Conservation (phyloP, 148 eudicot genomes). For the Silene conica region DNA sequence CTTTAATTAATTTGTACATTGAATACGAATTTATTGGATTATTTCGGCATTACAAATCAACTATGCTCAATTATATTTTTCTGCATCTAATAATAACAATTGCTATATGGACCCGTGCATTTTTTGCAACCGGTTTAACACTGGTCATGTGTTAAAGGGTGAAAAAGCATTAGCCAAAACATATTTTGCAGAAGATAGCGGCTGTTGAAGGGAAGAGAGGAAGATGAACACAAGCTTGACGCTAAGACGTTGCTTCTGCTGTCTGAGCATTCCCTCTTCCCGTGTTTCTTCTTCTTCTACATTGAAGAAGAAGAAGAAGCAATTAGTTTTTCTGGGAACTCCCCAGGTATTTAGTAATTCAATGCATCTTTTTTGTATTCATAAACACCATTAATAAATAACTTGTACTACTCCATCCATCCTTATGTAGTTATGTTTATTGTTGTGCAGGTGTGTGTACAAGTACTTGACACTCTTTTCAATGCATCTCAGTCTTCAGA, state of each 20-base stretch:
- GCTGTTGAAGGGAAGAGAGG: background rate
- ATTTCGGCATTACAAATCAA: too few relatives aligned
- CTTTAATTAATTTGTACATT: too few relatives aligned
- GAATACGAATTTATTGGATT: too few relatives aligned
- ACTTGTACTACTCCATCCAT: background rate
- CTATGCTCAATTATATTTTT: too few relatives aligned
- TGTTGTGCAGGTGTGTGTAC: slow-evolving; percentile 54
- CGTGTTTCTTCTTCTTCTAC: background rate
- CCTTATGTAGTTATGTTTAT: slow-evolving; percentile 11
- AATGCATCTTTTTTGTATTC: background rate
- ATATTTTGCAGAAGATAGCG: background rate
- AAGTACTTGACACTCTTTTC: slow-evolving; percentile 79
- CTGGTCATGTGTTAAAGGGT: too few relatives aligned
- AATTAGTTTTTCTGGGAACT: slow-evolving; percentile 81
- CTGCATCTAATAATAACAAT: too few relatives aligned
- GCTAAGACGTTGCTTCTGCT: slow-evolving; percentile 62
- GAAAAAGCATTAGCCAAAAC: too few relatives aligned
- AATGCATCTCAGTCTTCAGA: slow-evolving; percentile 60
- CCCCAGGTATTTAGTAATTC: slow-evolving; percentile 45
- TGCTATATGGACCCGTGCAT: too few relatives aligned
- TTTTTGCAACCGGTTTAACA: too few relatives aligned
- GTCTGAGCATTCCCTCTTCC: slow-evolving; percentile 31
- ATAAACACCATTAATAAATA: background rate
- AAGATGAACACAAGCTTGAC: slow-evolving; percentile 44
- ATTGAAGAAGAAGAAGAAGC: slow-evolving; percentile 42